These are phyloP conservation scores for Pyricularia sp. DNA, from an alignment of 2,329 filamentous ascomycete genomes.

Conservation along the genomic window DNA sequence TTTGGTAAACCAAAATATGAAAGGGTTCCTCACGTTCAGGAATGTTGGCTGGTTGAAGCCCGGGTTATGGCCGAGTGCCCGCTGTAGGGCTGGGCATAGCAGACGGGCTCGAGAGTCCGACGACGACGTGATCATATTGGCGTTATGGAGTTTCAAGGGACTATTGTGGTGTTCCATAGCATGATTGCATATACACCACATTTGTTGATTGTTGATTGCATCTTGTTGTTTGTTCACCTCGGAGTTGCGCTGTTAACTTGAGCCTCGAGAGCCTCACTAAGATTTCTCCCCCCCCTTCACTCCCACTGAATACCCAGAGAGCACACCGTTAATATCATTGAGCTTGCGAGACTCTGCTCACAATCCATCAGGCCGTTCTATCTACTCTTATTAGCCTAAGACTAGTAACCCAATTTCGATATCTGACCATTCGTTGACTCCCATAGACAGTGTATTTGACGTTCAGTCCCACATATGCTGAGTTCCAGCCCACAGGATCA, in stretches of 20 bases:
- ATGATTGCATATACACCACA: background rate
- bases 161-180: background rate
- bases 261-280: background rate
- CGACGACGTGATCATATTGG: background rate
- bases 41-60: background rate
- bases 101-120: background rate
- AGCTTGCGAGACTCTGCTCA: background rate
- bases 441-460: background rate
- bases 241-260: background rate
- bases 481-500: background rate
- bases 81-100: background rate
- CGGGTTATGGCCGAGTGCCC: background rate
- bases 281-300: too few species aligned
- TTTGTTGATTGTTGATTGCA: background rate
- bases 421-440: background rate
- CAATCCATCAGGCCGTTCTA: background rate
- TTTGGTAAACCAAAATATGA: background rate
- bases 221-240: background rate
- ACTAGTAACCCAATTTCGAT: background rate
- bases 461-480: background rate
- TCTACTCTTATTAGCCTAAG: background rate
- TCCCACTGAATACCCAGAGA: background rate
- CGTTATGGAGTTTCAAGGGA: background rate
- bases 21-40: background rate
- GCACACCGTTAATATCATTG: background rate